phyloP scores from a whole-genome alignment of 1,139 yeast species.

The Diutina rugosa region DNA sequence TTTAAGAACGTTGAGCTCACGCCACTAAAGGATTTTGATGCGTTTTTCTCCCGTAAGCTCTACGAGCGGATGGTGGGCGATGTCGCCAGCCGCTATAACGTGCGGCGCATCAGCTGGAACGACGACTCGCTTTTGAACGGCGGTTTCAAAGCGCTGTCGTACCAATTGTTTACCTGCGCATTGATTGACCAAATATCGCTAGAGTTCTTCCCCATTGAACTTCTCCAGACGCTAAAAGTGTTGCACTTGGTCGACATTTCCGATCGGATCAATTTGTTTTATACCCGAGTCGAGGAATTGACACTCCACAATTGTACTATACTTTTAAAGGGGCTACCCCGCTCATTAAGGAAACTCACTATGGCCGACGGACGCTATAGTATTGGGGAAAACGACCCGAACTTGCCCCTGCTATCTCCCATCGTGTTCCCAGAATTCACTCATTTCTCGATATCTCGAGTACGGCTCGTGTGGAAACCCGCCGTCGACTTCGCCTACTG shows the following conservation, averaged over 20 bases:
- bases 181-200: neutral
- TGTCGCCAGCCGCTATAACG: neutral
- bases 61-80: neutral
- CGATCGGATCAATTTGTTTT: neutral
- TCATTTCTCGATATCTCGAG: neutral
- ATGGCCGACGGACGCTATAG: neutral
- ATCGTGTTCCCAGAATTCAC: neutral
- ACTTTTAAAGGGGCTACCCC: neutral
- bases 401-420: neutral
- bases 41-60: neutral
- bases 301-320: neutral
- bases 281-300: neutral
- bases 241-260: neutral
- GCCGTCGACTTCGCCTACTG: neutral
- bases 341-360: neutral
- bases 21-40: neutral
- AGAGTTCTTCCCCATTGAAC: neutral
- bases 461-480: neutral
- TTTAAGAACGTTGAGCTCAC: neutral
- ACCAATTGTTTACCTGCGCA: neutral
- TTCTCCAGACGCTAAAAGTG: neutral
- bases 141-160: neutral
- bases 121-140: neutral
- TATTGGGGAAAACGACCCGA: neutral
- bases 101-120: neutral